These are phyloP conservation scores for Pelagomonas calceolata DNA, from an alignment of 108 stramenopile genomes.

Conservation along the genomic window DNA sequence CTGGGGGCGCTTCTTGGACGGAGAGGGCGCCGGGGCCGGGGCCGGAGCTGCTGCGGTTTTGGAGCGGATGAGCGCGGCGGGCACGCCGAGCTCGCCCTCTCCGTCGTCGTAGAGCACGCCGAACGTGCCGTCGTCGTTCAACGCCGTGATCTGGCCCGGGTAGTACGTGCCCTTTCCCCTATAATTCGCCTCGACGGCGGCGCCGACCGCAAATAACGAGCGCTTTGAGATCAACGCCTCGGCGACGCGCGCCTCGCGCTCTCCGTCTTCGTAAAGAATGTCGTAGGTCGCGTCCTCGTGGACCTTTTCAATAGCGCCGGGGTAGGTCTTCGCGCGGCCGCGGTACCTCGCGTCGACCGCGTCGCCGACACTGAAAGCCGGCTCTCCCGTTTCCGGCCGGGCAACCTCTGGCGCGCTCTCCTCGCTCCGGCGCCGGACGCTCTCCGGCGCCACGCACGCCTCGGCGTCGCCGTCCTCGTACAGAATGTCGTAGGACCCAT, in stretches of 20 bases:
- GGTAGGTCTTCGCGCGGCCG: constrained; percentile 18
- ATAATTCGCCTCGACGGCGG: constrained; percentile 18
- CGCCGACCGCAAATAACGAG: too few species aligned
- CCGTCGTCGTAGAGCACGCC: constrained; percentile 3
- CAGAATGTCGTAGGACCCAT: constrained; percentile 31
- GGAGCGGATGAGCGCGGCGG: too few species aligned
- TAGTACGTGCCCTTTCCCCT: constrained; percentile 11
- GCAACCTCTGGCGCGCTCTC: too few species aligned
- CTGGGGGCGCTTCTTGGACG: too few species aligned
- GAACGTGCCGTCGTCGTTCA: constrained; percentile 13
- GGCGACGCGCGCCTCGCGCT: constrained; percentile 21
- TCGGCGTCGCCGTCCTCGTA: constrained; percentile 32
- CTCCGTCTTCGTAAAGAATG: constrained; percentile 15
- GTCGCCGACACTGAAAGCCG: too few species aligned
- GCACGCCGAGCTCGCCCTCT: too few species aligned
- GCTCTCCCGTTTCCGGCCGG: too few species aligned
- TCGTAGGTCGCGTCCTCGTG: constrained; percentile 32
- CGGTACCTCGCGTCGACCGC: constrained; percentile 20
- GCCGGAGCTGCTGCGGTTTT: too few species aligned
- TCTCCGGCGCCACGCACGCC: constrained; percentile 15
- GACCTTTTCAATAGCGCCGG: constrained; percentile 15
- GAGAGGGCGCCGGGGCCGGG: too few species aligned
- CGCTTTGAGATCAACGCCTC: too few species aligned
- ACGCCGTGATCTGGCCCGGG: constrained; percentile 7
- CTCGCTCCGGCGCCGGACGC: constrained; percentile 4